phyloP scores from a whole-genome alignment of 805 yeast genomes.

The Suhomyces canberraensis region DNA sequence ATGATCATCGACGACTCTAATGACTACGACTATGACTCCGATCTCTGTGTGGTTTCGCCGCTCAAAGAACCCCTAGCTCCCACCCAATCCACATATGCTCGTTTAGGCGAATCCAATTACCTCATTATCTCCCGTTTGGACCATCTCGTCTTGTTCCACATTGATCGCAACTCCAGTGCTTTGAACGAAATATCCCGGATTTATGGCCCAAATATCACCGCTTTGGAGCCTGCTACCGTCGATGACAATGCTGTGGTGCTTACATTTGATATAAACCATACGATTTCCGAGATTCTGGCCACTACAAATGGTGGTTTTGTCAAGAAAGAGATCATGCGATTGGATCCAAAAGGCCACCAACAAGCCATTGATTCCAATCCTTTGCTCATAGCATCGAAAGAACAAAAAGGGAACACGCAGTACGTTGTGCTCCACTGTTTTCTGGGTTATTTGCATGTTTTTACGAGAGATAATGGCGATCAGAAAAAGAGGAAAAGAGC shows the following conservation, averaged over 20 bases:
- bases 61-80: conserved; percentile 1
- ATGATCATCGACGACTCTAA: background rate
- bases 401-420: conserved; percentile 1
- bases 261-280: background rate
- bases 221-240: background rate
- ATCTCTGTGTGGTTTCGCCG: background rate
- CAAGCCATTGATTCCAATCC: conserved; percentile 21
- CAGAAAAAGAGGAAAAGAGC: conserved; percentile 1
- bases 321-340: conserved; percentile 6
- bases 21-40: background rate
- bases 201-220: background rate
- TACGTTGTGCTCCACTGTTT: conserved; percentile 19
- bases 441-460: conserved; percentile 10
- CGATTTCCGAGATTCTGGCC: conserved; percentile 1
- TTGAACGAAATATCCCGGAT: background rate
- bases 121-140: background rate
- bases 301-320: background rate
- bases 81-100: background rate
- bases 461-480: background rate
- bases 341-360: conserved; percentile 22
- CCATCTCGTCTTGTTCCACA: background rate
- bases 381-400: conserved; percentile 13
- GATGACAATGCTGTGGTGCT: background rate
- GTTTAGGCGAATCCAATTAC: background rate
- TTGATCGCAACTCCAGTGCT: background rate